Conservation (phyloP, 352 stramenopile species). For the Halophytophthora batemanensis region DNA sequence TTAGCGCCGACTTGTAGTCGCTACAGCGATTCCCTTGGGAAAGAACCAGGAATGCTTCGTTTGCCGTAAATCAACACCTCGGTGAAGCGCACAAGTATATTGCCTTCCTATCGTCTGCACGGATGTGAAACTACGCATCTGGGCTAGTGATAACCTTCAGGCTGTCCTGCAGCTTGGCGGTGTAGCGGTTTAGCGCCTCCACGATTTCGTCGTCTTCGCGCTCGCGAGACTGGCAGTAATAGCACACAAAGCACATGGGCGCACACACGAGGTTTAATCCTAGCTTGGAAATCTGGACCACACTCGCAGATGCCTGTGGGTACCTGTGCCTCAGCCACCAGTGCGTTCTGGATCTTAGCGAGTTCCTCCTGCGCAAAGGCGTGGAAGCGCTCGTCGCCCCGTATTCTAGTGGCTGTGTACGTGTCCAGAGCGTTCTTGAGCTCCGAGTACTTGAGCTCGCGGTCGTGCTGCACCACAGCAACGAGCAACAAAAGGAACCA, state of each 20-base stretch:
- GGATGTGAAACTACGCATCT: constrained; percentile 68
- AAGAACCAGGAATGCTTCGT: no score
- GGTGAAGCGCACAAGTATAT: no score
- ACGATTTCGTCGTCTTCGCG: constrained; percentile 93
- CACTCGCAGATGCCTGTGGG: no score
- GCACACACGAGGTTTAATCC: not conserved
- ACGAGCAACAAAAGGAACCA: not conserved
- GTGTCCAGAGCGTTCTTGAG: constrained; percentile 69
- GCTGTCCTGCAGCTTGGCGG: constrained; percentile 90
- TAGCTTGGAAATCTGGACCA: no score
- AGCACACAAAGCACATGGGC: not conserved
- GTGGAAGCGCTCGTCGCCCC: constrained; percentile 75
- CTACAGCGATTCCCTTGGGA: no score
- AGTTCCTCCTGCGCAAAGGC: constrained; percentile 68
- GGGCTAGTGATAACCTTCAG: constrained; percentile 91
- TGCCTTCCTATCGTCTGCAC: no score
- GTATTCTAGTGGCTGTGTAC: constrained; percentile 70
- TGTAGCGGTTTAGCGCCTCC: constrained; percentile 91
- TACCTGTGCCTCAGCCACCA: constrained; percentile 70
- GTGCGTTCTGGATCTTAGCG: constrained; percentile 71
- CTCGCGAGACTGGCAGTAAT: constrained; percentile 61
- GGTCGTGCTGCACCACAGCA: constrained; percentile 19
- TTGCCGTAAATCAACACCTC: no score
- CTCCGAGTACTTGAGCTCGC: constrained; percentile 62
- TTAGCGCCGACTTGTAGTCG: no score